A percentile compares a stretch with the other conserved stretches of the same genome.
phyloP scores from a whole-genome alignment of 176 grass and related monocot species.

The Aegilops bicornis region DNA sequence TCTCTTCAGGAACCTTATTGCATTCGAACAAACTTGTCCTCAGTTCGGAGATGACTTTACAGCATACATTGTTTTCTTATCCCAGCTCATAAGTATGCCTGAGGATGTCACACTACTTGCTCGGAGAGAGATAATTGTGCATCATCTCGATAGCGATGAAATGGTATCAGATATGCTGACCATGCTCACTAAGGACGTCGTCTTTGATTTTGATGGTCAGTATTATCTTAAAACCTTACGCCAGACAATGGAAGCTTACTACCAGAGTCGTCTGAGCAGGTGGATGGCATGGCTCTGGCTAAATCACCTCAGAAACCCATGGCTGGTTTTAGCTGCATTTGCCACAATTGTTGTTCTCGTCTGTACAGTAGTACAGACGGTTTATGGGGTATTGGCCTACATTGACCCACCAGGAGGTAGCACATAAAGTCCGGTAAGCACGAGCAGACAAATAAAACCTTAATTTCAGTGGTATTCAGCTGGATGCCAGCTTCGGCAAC shows the following conservation, averaged over 20 bases:
- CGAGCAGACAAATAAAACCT: too few species aligned
- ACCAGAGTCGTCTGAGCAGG: background rate
- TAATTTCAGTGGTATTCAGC: too few species aligned
- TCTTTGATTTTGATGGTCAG: background rate
- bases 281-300: background rate
- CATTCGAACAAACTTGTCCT: background rate
- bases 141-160: background rate
- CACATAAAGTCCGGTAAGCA: too few species aligned
- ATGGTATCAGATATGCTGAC: background rate
- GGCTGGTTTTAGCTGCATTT: background rate
- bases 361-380: background rate
- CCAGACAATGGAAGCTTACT: background rate
- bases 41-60: background rate
- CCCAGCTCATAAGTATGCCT: background rate
- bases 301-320: slow-evolving; percentile 23
- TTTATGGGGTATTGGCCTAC: background rate
- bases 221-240: background rate
- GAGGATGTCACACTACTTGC: background rate
- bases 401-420: background rate
- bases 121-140: background rate
- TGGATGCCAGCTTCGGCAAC: too few species aligned
- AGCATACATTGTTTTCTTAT: background rate
- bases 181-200: background rate
- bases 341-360: background rate
- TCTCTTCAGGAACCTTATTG: slow-evolving; percentile 15